phyloP scores from a whole-genome alignment of 2,329 filamentous ascomycete species.

The Corinectria fuckeliana region DNA sequence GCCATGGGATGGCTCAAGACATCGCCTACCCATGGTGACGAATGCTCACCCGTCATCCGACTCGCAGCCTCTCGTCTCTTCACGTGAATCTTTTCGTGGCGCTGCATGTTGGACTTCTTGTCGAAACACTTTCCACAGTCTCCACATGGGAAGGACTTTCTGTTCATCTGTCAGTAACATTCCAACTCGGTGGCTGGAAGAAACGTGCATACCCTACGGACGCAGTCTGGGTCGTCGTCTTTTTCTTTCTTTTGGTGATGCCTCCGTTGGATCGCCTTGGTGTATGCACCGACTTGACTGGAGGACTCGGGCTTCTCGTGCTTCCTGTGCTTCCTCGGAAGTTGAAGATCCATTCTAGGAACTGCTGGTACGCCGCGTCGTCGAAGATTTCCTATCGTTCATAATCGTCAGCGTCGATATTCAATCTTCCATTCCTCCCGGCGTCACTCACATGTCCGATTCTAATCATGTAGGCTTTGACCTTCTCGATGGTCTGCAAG shows the following conservation, averaged over 20 bases:
- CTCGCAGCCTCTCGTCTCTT: neutral
- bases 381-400: neutral
- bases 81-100: neutral
- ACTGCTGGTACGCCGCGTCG: neutral
- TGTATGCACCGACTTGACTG: neutral
- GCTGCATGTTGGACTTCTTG: neutral
- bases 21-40: neutral
- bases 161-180: neutral
- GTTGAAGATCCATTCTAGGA: neutral
- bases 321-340: too few relatives aligned
- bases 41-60: neutral
- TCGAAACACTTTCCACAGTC: neutral
- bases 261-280: neutral
- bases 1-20: neutral
- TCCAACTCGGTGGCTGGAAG: neutral
- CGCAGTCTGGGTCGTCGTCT: neutral
- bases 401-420: neutral
- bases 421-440: neutral
- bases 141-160: neutral
- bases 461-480: constrained; percentile 12
- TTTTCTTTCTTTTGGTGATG: neutral
- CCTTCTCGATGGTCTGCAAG: constrained; percentile 16
- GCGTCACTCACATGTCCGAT: constrained; percentile 14
- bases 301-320: neutral
- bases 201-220: neutral